Conservation (phyloP, 2,329 filamentous ascomycete species). For the Aaosphaeria arxii region DNA sequence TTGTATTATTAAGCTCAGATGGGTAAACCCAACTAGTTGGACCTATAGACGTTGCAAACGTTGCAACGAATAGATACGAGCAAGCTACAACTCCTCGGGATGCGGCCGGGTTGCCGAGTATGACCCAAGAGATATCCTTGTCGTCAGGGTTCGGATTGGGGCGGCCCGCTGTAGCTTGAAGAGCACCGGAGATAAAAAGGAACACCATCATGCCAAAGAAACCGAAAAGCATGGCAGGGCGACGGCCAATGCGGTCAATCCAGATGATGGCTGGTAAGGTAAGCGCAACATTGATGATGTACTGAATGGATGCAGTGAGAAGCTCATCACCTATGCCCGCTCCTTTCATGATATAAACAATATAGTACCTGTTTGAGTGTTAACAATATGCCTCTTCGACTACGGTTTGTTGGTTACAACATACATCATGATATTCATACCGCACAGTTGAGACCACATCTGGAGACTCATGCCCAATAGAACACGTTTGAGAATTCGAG, state of each 20-base stretch:
- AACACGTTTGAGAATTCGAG: conserved; percentile 56
- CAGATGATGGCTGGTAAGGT: conserved; percentile 60
- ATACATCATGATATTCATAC: conserved; percentile 50
- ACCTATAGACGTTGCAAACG: conserved; percentile 43
- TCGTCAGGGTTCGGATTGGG: conserved; percentile 26
- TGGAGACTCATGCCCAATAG: conserved; percentile 58
- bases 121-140: conserved; percentile 55
- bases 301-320: conserved; percentile 61
- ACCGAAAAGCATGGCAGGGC: conserved; percentile 55
- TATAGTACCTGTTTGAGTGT: conserved; percentile 36
- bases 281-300: conserved; percentile 61
- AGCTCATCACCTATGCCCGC: conserved; percentile 57
- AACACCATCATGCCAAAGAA: conserved; percentile 58
- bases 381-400: neutral
- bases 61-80: conserved; percentile 45
- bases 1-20: conserved; percentile 38
- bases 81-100: conserved; percentile 54
- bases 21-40: conserved; percentile 37
- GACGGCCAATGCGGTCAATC: conserved; percentile 59
- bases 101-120: conserved; percentile 47
- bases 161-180: conserved; percentile 59
- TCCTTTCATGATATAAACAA: conserved; percentile 60
- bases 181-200: conserved; percentile 58
- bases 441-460: conserved; percentile 59
- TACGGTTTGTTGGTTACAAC: neutral